These are phyloP conservation scores for Rhododendron vialii DNA, from an alignment of 148 eudicot genomes.

Conservation along the genomic window DNA sequence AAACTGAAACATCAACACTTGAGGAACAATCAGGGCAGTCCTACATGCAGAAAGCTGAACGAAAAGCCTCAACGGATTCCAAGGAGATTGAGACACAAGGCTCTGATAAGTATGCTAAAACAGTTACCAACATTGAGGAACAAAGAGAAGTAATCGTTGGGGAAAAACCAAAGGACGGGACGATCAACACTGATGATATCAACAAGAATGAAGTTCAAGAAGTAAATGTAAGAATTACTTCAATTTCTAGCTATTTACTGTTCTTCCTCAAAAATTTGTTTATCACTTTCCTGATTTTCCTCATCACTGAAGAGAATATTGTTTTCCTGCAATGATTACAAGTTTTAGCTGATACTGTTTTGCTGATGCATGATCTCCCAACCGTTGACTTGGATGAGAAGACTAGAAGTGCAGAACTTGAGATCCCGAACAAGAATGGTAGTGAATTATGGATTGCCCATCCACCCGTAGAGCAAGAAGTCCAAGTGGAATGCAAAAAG, in stretches of 20 bases:
- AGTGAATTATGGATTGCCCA: constrained; percentile 10
- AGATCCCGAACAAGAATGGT: background rate
- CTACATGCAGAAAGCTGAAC: background rate
- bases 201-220: constrained; percentile 7
- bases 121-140: constrained; percentile 4
- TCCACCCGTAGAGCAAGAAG: constrained; percentile 5
- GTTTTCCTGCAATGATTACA: background rate
- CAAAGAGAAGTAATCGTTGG: constrained; percentile 6
- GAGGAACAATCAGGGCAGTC: constrained; percentile 3
- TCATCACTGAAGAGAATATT: background rate
- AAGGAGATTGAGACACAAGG: constrained; percentile 8
- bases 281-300: background rate
- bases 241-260: background rate
- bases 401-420: constrained; percentile 2
- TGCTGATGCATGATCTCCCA: constrained; percentile 10
- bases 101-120: background rate
- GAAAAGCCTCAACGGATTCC: constrained; percentile 8
- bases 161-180: background rate
- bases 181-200: constrained; percentile 2
- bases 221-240: constrained; percentile 14
- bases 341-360: background rate
- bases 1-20: background rate
- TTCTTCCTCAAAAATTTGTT: background rate
- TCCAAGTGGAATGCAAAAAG: background rate
- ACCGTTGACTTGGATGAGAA: constrained; percentile 5